phyloP scores from a whole-genome alignment of 441 rosid genomes.

The Omphalea diandra region DNA sequence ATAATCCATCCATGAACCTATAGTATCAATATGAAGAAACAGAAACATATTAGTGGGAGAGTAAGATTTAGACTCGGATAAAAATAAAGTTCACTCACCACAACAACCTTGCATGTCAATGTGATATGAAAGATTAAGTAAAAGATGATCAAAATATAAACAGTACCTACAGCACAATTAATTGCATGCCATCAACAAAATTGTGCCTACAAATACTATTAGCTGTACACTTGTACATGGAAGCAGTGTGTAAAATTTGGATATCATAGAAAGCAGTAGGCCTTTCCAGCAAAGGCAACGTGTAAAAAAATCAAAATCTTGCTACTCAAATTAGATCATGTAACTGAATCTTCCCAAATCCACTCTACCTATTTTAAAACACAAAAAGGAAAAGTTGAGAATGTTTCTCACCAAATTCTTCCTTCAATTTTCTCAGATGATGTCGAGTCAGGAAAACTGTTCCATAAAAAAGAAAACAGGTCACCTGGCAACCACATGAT shows the following conservation, averaged over 20 bases:
- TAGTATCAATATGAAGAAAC: neutral
- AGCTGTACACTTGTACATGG: neutral
- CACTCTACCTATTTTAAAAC: too few species aligned
- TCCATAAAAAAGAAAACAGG: conserved; percentile 60
- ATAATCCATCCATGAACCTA: neutral
- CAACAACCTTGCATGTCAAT: neutral
- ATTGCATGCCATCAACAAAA: neutral
- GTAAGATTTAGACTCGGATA: neutral
- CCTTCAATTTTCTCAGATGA: conserved; percentile 65
- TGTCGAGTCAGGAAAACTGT: conserved; percentile 52
- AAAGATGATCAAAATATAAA: neutral
- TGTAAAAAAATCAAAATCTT: neutral
- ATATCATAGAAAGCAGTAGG: neutral
- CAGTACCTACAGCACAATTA: neutral
- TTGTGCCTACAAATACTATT: neutral
- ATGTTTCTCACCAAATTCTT: conserved; percentile 67
- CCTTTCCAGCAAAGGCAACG: neutral
- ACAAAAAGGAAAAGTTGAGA: neutral
- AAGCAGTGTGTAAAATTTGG: neutral
- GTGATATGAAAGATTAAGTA: neutral
- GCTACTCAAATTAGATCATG: conserved; percentile 11
- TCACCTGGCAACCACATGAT: conserved; percentile 48
- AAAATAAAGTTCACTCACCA: neutral
- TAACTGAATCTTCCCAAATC: conserved; percentile 7
- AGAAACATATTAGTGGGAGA: neutral